phyloP scores from a whole-genome alignment of 2,329 filamentous ascomycete species.

The Neofusicoccum cordaticola region DNA sequence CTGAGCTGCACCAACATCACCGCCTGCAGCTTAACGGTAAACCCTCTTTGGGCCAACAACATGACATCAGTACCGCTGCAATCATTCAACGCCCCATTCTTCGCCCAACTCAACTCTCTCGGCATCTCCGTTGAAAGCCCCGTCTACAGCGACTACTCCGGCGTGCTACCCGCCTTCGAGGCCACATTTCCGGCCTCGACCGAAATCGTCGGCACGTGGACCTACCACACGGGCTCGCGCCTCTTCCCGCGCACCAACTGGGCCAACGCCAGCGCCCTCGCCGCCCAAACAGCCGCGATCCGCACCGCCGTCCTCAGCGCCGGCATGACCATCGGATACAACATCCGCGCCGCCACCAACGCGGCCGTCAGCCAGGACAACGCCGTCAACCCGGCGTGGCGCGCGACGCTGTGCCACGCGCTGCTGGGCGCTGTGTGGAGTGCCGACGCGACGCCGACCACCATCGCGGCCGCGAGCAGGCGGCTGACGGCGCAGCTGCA shows the following conservation, averaged over 20 bases:
- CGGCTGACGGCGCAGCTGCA: background rate
- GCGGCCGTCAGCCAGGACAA: conserved; percentile 16
- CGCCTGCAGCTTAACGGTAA: background rate
- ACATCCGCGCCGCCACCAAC: background rate
- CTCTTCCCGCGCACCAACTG: conserved; percentile 45
- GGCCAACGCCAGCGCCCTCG: conserved; percentile 30
- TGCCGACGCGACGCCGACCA: conserved; percentile 24
- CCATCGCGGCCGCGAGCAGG: background rate
- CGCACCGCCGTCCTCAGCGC: background rate
- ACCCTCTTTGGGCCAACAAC: conserved; percentile 16
- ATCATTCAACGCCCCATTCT: conserved; percentile 28
- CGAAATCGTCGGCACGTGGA: conserved; percentile 30
- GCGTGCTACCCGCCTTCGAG: background rate
- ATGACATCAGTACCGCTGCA: conserved; percentile 33
- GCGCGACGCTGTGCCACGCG: conserved; percentile 18
- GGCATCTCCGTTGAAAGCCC: conserved; percentile 30
- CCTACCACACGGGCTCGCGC: conserved; percentile 44
- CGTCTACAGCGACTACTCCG: conserved; percentile 33
- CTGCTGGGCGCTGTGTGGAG: conserved; percentile 28
- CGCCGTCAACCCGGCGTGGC: conserved; percentile 27
- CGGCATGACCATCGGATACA: background rate
- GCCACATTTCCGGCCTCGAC: conserved; percentile 30
- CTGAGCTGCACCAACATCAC: background rate
- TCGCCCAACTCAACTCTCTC: conserved; percentile 33
- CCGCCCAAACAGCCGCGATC: conserved; percentile 37